Evolutionary conservation across 2,329 filamentous ascomycete species (phyloP).

Genomic region (Chaetomium sp.): DNA sequence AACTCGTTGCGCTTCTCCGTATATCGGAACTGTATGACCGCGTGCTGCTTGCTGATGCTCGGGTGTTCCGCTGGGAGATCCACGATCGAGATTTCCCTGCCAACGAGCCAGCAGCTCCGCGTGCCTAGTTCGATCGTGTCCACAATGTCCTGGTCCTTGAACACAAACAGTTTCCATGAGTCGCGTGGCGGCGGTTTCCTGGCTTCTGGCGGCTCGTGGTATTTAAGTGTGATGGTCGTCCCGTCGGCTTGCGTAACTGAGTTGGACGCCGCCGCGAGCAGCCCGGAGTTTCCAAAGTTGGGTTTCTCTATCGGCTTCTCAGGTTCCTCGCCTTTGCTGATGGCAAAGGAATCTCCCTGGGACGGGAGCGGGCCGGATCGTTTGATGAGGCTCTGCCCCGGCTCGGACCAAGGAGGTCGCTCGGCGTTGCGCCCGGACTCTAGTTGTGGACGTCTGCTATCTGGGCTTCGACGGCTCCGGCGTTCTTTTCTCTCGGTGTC

Average conservation of each 20-base stretch:
- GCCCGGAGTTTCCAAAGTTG: constrained; percentile 75
- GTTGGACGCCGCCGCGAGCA: constrained; percentile 84
- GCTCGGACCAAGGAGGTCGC: constrained; percentile 2
- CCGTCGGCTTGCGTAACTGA: constrained; percentile 63
- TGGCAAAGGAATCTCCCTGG: constrained; percentile 53
- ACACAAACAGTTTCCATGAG: constrained; percentile 85
- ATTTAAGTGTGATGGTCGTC: constrained; percentile 77
- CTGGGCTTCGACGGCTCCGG: constrained; percentile 9
- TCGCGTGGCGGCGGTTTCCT: constrained; percentile 76
- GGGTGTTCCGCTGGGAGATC: constrained; percentile 84
- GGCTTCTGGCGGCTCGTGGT: constrained; percentile 90
- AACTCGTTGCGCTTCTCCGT: constrained; percentile 78
- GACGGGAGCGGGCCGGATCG: constrained; percentile 50
- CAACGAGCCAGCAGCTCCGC: constrained; percentile 86
- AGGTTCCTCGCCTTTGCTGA: constrained; percentile 44
- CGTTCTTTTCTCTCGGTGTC: constrained; percentile 9
- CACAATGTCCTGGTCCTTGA: constrained; percentile 74
- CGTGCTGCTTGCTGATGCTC: constrained; percentile 91
- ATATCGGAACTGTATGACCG: constrained; percentile 87
- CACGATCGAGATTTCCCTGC: constrained; percentile 71
- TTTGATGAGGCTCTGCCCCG: constrained; percentile 23
- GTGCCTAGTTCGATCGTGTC: constrained; percentile 72
- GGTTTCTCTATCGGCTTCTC: constrained; percentile 73
- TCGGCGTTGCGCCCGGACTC: neutral
- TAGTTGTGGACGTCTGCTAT: neutral